A percentile compares a stretch with the other conserved stretches of the same genome.
Conservation (phyloP, 129 eudicot species). For the Lactuca saligna region DNA sequence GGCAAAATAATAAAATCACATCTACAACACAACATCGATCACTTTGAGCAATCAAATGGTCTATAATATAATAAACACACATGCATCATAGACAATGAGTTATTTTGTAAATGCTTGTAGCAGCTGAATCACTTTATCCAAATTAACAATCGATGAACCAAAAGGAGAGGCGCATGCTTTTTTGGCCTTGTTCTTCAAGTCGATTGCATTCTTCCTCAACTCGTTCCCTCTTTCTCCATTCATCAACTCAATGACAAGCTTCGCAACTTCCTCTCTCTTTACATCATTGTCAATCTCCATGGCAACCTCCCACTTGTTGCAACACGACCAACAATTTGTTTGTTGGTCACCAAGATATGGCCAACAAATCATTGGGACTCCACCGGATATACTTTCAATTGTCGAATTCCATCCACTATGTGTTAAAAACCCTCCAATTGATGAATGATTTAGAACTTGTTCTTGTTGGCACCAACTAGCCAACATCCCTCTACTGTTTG, state of each 20-base stretch:
- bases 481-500: not conserved
- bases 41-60: no score
- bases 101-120: not conserved
- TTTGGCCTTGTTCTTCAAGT: not conserved
- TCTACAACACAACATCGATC: no score
- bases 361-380: no score
- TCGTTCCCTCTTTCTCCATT: not conserved
- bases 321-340: no score
- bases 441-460: not conserved
- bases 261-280: not conserved
- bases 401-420: no score
- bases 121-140: not conserved
- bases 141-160: not conserved
- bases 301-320: no score
- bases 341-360: no score
- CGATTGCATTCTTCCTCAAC: not conserved
- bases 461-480: slow-evolving; percentile 4
- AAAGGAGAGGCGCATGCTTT: not conserved
- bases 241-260: slow-evolving; percentile 3
- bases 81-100: no score
- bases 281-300: not conserved
- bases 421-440: no score
- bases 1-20: no score
- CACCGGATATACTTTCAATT: not conserved
- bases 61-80: no score